Evolutionary conservation across 192 early-diverging fungal genomes (phyloP).

Genomic region (Coemansia reversa): DNA sequence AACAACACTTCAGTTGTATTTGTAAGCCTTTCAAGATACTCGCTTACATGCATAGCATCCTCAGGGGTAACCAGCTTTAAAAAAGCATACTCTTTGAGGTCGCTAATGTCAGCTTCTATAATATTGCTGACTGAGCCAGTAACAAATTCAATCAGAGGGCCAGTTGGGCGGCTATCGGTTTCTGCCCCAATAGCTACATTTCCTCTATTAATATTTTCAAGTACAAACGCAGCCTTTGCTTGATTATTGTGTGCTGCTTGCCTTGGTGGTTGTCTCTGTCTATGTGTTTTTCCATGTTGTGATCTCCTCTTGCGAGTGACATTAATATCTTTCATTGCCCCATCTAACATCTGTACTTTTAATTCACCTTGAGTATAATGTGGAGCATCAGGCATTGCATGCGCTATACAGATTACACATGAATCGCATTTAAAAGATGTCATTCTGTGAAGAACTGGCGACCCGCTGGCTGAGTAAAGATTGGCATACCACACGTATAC

Average conservation of each 20-base stretch:
- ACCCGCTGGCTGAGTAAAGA: background rate
- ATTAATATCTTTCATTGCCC: constrained; percentile 28
- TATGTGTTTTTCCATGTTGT: no score
- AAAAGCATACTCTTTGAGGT: constrained; percentile 29
- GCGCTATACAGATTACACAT: background rate
- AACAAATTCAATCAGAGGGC: constrained; percentile 33
- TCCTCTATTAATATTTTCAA: constrained; percentile 23
- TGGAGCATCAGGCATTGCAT: background rate
- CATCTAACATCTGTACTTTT: constrained; percentile 4
- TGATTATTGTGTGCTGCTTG: constrained; percentile 22
- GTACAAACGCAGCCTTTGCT: constrained; percentile 31
- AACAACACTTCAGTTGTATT: constrained; percentile 34
- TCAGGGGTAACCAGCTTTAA: constrained; percentile 42
- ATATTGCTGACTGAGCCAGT: constrained; percentile 30
- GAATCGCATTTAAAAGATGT: background rate
- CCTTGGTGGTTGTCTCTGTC: constrained; percentile 14
- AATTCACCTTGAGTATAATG: background rate
- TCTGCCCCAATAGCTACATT: background rate
- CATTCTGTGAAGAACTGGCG: background rate
- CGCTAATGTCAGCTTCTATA: constrained; percentile 28
- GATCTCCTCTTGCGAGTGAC: constrained; percentile 11
- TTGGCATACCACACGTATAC: constrained; percentile 2
- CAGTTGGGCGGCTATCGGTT: no score
- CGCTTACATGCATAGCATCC: constrained; percentile 22
- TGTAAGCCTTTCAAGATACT: constrained; percentile 25